Evolutionary conservation across 768 basidiomycete genomes (phyloP).

Genomic region (Mycena vulgaris): DNA sequence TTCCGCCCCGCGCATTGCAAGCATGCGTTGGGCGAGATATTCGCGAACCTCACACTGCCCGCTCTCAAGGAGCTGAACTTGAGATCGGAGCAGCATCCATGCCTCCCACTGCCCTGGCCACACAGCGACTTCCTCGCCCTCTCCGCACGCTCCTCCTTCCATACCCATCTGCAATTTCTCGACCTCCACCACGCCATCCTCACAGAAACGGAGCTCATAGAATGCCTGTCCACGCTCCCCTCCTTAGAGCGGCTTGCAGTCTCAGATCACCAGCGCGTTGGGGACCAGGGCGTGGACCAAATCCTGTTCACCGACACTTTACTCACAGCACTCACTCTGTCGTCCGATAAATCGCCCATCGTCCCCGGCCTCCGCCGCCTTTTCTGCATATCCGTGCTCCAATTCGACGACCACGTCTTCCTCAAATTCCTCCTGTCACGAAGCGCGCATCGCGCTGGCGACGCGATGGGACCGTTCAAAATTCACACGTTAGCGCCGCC

Average conservation of each 20-base stretch:
- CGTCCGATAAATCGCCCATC: not conserved
- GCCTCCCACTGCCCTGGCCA: not conserved
- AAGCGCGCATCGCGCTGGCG: no score
- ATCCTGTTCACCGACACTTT: not conserved
- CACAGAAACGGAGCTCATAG: not conserved
- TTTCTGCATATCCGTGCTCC: not conserved
- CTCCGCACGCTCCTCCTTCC: not conserved
- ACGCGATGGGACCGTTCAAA: no score
- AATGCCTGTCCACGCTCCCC: not conserved
- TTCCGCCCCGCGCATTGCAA: not conserved
- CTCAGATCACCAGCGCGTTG: not conserved
- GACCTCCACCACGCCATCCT: not conserved
- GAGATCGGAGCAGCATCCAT: not conserved
- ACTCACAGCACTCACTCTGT: not conserved
- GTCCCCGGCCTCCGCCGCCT: not conserved
- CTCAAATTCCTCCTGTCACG: not conserved
- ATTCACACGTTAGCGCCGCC: no score
- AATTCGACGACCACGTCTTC: not conserved
- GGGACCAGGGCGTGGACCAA: no score
- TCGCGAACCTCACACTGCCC: slow-evolving; percentile 1
- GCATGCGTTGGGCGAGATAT: not conserved
- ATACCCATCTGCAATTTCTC: not conserved
- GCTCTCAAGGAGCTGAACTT: not conserved
- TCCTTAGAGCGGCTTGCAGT: not conserved
- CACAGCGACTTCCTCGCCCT: not conserved